Base-by-base conservation (phyloP, 148 eudicot species). In the Dianthus caryophyllus region DNA sequence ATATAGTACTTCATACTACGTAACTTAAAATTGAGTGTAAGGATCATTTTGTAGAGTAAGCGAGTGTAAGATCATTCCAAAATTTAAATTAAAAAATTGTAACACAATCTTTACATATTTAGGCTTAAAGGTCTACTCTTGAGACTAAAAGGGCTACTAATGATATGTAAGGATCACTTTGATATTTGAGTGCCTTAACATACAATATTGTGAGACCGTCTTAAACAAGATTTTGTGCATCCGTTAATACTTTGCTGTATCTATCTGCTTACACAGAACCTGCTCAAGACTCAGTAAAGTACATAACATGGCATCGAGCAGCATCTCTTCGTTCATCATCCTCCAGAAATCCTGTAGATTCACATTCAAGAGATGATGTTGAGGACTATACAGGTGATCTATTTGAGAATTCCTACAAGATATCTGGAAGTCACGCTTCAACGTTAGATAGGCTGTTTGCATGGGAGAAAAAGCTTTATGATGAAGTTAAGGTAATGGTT, bases 381-480 rank as follows among this genome's bases (percentile, higher is more conserved):
- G 96, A 84, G 70, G 95, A 93, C 65, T 67, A 76, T 60, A 75
- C 79, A 9, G 76, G 73, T 63, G 87, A 76, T 73, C 76, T 85
- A 66, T 86, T 87, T 70, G 95, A 87, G 61, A 79, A 78, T 76
- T 82, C 82, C 61, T 81, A 81, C 77, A 87, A 81, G 96, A 75
- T 70, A 71, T 86, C 96, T 16, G 95, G 96, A 62, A 87, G 96
- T 68, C 98, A 93, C 74, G 98, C 96, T 59, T 93, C 98, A 69
- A 93, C 96, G 16, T 71, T 93, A 51, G 98, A 93, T 78, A 84
- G 98, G 75, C 78, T 93, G 54, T 82, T 81, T 59, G 98, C 96
- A 41, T 93, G 98, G 98, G 98, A 93, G 82, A 86, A 75, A 77
- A 93, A 89, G 80, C 89, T 93, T 26, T 86, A 87, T 64, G 98